Conservation (phyloP, 768 basidiomycete species). For the Lactarius hatsudake region DNA sequence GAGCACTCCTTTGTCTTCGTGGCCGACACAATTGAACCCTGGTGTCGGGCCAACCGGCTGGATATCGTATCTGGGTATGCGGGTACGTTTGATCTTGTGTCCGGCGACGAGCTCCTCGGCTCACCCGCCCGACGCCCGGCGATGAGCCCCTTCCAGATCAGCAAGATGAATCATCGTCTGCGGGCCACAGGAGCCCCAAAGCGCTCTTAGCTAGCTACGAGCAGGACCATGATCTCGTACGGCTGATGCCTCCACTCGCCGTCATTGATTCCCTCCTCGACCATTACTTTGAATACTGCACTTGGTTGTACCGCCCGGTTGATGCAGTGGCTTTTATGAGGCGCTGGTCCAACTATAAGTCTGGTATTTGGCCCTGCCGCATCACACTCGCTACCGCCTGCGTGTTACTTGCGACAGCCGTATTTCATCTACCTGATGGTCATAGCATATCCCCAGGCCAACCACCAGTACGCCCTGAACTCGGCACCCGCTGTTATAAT, state of each 20-base stretch:
- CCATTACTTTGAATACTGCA: conserved; percentile 27
- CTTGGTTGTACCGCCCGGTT: conserved; percentile 22
- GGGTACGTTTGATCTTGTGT: conserved; percentile 14
- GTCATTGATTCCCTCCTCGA: conserved; percentile 26
- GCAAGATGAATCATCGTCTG: conserved; percentile 18
- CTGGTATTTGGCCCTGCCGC: conserved; percentile 25
- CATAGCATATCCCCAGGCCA: conserved; percentile 25
- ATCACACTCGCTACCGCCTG: conserved; percentile 26
- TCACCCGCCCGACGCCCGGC: conserved; percentile 3
- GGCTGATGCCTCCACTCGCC: conserved; percentile 24
- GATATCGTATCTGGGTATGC: conserved; percentile 27
- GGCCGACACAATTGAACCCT: conserved; percentile 22
- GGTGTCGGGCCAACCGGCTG: conserved; percentile 26
- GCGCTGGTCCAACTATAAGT: conserved; percentile 27
- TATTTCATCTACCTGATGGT: conserved; percentile 24
- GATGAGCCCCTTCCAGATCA: conserved; percentile 21
- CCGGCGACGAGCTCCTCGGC: background rate
- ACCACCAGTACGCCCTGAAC: conserved; percentile 24
- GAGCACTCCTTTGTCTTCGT: conserved; percentile 19
- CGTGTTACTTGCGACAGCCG: conserved; percentile 24
- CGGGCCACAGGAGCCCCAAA: conserved; percentile 11
- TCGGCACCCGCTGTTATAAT: conserved; percentile 66
- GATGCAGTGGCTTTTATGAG: conserved; percentile 21
- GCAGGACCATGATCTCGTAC: conserved; percentile 26
- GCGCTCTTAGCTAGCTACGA: conserved; percentile 21